phyloP scores from a whole-genome alignment of 1,284 basidiomycete species.

The Pseudozyma sp. region DNA sequence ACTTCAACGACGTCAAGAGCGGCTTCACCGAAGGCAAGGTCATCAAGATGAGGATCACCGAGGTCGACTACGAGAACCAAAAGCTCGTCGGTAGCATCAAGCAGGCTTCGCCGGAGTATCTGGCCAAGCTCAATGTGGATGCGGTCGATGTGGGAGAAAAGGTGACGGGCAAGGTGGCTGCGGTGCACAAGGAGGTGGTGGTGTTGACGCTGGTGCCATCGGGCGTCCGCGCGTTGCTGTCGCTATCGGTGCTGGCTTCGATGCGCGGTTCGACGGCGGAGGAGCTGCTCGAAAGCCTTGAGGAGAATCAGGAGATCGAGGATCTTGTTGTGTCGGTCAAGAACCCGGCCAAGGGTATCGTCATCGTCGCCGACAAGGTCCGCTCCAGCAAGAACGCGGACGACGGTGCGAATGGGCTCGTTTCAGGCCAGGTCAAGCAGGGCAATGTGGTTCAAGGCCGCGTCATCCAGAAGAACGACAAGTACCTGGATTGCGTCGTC shows the following conservation, averaged over 20 bases:
- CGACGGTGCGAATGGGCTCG: slow-evolving; percentile 7
- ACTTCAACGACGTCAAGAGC: slow-evolving; percentile 71
- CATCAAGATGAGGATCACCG: slow-evolving; percentile 85
- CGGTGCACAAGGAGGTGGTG: slow-evolving; percentile 64
- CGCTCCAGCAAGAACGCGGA: slow-evolving; percentile 17
- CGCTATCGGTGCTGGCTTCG: slow-evolving; percentile 88
- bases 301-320: slow-evolving; percentile 79
- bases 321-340: slow-evolving; percentile 89
- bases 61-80: slow-evolving; percentile 76
- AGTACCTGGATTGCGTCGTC: slow-evolving; percentile 50
- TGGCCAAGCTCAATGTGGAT: slow-evolving; percentile 63
- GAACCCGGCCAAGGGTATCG: slow-evolving; percentile 85
- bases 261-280: slow-evolving; percentile 77
- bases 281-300: slow-evolving; percentile 78
- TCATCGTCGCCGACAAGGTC: slow-evolving; percentile 72
- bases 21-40: slow-evolving; percentile 79
- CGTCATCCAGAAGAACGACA: slow-evolving; percentile 40
- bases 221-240: slow-evolving; percentile 82
- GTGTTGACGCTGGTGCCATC: slow-evolving; percentile 69
- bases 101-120: slow-evolving; percentile 73
- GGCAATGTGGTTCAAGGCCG: slow-evolving; percentile 44
- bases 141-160: slow-evolving; percentile 62
- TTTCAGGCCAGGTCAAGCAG: slow-evolving; percentile 28
- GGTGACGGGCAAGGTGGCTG: slow-evolving; percentile 59
- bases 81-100: slow-evolving; percentile 87